phyloP scores from a whole-genome alignment of 345 rosid genomes.

The Barbarea vulgaris region DNA sequence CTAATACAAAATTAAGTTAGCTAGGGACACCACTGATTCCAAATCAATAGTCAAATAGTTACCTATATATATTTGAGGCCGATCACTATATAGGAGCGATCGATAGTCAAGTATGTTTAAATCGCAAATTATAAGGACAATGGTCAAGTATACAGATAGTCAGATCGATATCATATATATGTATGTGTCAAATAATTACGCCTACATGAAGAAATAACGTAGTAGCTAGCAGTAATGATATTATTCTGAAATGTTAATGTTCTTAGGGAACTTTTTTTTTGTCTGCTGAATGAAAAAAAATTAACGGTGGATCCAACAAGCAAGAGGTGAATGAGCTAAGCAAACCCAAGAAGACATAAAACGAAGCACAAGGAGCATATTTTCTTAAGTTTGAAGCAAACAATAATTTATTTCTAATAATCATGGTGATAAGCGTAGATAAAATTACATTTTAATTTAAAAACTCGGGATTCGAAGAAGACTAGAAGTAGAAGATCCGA shows the following conservation, averaged over 20 bases:
- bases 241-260: neutral
- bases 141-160: neutral
- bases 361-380: slow-evolving; percentile 41
- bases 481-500: slow-evolving; percentile 44
- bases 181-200: neutral
- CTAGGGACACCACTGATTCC: neutral
- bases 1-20: neutral
- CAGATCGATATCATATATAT: too few relatives aligned
- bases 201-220: neutral
- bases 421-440: slow-evolving; percentile 2
- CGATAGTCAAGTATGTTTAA: neutral
- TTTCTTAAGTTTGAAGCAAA: slow-evolving; percentile 40
- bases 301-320: slow-evolving; percentile 35
- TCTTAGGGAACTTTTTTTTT: too few relatives aligned
- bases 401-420: slow-evolving; percentile 11
- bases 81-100: too few relatives aligned
- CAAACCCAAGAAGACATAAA: slow-evolving; percentile 40
- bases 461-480: slow-evolving; percentile 38
- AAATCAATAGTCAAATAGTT: neutral
- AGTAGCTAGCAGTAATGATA: neutral
- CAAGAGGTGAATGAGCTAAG: slow-evolving; percentile 34
- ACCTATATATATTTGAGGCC: neutral
- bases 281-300: neutral
- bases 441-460: neutral
- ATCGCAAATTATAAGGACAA: neutral